Conservation (phyloP, 768 basidiomycete genomes). For the Asterophora parasitica region DNA sequence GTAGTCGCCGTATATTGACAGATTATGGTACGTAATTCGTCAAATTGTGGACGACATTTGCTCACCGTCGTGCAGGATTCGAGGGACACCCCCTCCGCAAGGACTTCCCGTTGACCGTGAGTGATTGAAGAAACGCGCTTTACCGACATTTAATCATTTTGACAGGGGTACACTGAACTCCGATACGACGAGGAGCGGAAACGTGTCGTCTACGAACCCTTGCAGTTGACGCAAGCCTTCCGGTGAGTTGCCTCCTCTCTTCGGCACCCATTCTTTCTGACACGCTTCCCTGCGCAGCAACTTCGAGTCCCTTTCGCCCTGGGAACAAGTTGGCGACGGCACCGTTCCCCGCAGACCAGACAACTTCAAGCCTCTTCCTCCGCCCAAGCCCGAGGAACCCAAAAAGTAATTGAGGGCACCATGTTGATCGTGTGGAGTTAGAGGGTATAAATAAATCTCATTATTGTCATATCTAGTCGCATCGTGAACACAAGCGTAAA, state of each 20-base stretch:
- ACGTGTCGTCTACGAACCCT: slow-evolving; percentile 94
- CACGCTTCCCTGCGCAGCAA: slow-evolving; percentile 50
- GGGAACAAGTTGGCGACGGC: slow-evolving; percentile 87
- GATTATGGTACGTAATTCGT: slow-evolving; percentile 72
- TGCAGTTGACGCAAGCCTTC: slow-evolving; percentile 98
- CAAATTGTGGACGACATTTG: not conserved
- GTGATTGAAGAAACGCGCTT: slow-evolving; percentile 19
- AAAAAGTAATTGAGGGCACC: slow-evolving; percentile 56
- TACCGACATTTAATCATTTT: slow-evolving; percentile 4
- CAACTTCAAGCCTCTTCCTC: slow-evolving; percentile 71
- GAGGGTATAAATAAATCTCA: slow-evolving; percentile 5
- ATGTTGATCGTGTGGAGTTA: not conserved
- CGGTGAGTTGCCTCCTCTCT: slow-evolving; percentile 46
- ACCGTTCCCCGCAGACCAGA: slow-evolving; percentile 51
- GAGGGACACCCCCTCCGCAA: slow-evolving; percentile 97
- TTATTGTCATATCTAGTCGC: slow-evolving; percentile 8
- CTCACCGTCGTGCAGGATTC: slow-evolving; percentile 52
- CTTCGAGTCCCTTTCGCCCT: slow-evolving; percentile 89
- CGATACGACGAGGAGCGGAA: slow-evolving; percentile 98
- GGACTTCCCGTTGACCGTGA: slow-evolving; percentile 94
- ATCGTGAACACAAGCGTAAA: slow-evolving; percentile 3
- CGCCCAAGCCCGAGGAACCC: slow-evolving; percentile 70
- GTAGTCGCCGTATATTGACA: slow-evolving; percentile 91
- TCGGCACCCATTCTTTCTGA: not conserved
- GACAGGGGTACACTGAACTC: slow-evolving; percentile 95